A percentile compares a stretch with the other conserved stretches of the same genome.
Evolutionary conservation across 805 yeast genomes (phyloP).

Genomic region (Jamesozyma spencerorum): DNA sequence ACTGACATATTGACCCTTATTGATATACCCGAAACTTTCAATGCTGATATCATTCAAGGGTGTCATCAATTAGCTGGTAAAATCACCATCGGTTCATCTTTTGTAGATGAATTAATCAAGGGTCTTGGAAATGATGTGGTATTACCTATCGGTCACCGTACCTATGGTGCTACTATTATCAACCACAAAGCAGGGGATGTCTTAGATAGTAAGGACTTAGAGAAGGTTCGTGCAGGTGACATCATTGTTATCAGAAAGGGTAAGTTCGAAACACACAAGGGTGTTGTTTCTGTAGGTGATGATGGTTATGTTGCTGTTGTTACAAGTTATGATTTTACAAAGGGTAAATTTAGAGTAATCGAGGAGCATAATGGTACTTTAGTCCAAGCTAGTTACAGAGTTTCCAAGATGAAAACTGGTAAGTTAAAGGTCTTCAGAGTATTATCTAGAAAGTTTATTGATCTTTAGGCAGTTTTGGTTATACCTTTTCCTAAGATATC

Average conservation of each 20-base stretch:
- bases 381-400: constrained; percentile 51
- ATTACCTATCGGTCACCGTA: constrained; percentile 50
- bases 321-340: constrained; percentile 62
- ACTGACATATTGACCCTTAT: neutral
- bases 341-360: constrained; percentile 60
- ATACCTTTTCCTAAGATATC: neutral
- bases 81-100: constrained; percentile 5
- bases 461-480: constrained; percentile 45
- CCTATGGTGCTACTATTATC: constrained; percentile 50
- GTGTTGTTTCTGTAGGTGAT: constrained; percentile 46
- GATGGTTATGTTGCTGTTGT: constrained; percentile 50
- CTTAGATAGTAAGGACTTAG: constrained; percentile 40
- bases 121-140: constrained; percentile 5
- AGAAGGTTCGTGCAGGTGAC: constrained; percentile 76
- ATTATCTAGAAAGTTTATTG: constrained; percentile 62
- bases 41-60: constrained; percentile 37
- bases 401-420: constrained; percentile 71
- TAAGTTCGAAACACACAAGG: constrained; percentile 55
- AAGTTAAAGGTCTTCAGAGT: constrained; percentile 70
- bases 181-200: constrained; percentile 45
- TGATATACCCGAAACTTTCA: constrained; percentile 39
- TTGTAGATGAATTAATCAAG: constrained; percentile 6
- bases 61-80: constrained; percentile 3
- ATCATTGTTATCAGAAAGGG: constrained; percentile 68
- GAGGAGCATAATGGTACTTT: constrained; percentile 49